Conservation (phyloP, 2,329 filamentous ascomycete species). For the Tolypocladium guangdongense region DNA sequence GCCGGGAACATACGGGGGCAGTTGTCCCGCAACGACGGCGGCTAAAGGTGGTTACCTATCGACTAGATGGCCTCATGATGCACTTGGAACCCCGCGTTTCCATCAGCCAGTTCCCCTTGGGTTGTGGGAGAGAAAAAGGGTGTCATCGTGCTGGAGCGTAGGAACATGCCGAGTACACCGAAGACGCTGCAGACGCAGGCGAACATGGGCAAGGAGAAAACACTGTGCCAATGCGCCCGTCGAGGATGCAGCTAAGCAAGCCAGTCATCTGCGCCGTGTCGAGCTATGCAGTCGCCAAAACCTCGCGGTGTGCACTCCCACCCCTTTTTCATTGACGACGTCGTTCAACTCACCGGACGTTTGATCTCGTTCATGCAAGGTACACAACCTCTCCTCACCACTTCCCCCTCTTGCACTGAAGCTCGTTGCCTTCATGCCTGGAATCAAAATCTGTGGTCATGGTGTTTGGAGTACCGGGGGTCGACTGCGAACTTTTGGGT, state of each 20-base stretch:
- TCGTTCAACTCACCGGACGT: background rate
- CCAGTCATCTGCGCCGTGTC: conserved; percentile 40
- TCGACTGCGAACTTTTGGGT: no score
- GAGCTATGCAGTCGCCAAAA: conserved; percentile 39
- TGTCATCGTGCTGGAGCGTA: conserved; percentile 2
- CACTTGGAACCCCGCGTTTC: background rate
- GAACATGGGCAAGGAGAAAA: conserved; percentile 8
- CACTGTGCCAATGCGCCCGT: conserved; percentile 39
- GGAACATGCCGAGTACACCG: conserved; percentile 1
- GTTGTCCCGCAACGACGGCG: background rate
- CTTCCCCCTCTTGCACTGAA: background rate
- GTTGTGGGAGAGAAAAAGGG: no score
- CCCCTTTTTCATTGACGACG: background rate
- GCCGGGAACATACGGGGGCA: background rate
- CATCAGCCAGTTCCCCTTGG: background rate
- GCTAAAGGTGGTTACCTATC: background rate
- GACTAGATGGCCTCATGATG: background rate
- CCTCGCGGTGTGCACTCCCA: background rate
- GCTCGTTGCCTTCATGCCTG: background rate
- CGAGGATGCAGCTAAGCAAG: conserved; percentile 36
- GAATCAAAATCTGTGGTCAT: background rate
- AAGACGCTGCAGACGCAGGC: background rate
- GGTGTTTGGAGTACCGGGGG: background rate
- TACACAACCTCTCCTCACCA: background rate
- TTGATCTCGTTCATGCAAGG: background rate